Evolutionary conservation across 805 yeast genomes (phyloP), one percentile per base, ranked within the genome.

Genomic region (Saccharomycopsis amapae): DNA sequence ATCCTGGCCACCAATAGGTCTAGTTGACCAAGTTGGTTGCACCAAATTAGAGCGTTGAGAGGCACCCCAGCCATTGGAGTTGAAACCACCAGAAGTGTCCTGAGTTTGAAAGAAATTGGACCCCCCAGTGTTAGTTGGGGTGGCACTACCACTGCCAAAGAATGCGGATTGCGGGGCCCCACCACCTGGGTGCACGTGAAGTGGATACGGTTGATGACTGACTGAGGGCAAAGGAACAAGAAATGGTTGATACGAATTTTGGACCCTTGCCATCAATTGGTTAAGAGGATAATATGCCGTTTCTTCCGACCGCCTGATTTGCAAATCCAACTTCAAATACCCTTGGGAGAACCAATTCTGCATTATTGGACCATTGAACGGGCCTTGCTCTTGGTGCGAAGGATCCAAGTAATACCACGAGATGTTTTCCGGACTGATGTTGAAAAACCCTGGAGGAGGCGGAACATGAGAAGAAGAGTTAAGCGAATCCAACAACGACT

Each of bases 341-440:
- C 78, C 76, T 36, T 71, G 72, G 6, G 72, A 57, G 48, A 73
- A 76, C 96, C 96, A 86, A 42, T 68, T 76, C 53, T 84, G 89
- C 96, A 86, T 86, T 62, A 73, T 63, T 22, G 63, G 60, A 2
- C 89, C 87, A 39, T 69, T 68, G 62, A 86, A 86, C 2, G 96
- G 95, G 19, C 96, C 96, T 59, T 85, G 95, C 51, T 77, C 79
- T 42, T 63, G 70, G 3, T 84, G 85, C 34, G 70, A 61, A 0
- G 85, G 78, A 60, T 86, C 96, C 45, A 80, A 64, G 60, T 86
- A 86, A 48, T 65, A 64, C 96, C 96, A 86, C 40, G 70, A 64
- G 53, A 79, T 68, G 42, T 67, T 61, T 24, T 60, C 66, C 1
- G 78, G 71, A 1, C 64, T 56, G 12, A 71, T 32, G 4, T 53